Conservation (phyloP, 169 alveolate species). For the Plasmodium cynomolgi region DNA sequence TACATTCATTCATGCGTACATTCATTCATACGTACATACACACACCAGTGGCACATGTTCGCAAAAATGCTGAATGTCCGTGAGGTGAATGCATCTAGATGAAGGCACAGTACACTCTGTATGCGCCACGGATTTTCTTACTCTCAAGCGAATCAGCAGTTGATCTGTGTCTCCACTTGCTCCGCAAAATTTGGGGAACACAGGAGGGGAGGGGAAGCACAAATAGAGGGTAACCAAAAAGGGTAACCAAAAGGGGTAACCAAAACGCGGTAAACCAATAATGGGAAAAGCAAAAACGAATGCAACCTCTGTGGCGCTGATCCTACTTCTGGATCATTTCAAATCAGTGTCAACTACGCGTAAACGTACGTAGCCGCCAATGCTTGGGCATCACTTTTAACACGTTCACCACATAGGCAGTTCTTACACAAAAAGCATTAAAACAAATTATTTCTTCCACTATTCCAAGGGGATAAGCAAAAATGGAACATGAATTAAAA, state of each 20-base stretch:
- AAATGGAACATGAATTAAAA: not conserved
- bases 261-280: not conserved
- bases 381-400: not conserved
- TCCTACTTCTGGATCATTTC: not conserved
- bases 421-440: not conserved
- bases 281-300: not conserved
- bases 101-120: not conserved
- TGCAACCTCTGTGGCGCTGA: not conserved
- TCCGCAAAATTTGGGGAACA: not conserved
- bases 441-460: not conserved
- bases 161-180: not conserved
- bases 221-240: not conserved
- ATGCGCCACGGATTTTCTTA: not conserved
- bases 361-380: not conserved
- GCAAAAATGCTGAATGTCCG: not conserved
- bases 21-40: not conserved
- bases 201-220: not conserved
- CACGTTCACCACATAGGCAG: not conserved
- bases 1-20: not conserved
- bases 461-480: not conserved
- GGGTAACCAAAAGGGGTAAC: not conserved
- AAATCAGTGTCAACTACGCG: not conserved
- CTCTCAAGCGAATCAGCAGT: not conserved
- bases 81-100: slow-evolving; percentile 12
- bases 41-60: not conserved